Percentiles rank a stretch among this genome's conserved stretches.
These are phyloP conservation scores for Paecilomyces sp. DNA, from an alignment of 2,329 filamentous ascomycete genomes.

Conservation along the genomic window DNA sequence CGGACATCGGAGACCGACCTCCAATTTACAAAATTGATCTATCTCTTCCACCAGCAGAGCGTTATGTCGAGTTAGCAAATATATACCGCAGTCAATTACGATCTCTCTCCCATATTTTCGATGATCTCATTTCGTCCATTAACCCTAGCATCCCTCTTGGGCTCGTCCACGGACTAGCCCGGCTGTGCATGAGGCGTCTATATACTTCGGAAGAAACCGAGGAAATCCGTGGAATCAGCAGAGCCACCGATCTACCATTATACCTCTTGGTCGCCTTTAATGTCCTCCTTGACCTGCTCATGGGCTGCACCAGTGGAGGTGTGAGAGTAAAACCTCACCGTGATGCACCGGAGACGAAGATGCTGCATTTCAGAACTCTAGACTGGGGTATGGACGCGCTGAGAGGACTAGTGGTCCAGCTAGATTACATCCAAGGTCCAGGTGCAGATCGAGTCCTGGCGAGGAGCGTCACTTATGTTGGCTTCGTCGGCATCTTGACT, in stretches of 20 bases:
- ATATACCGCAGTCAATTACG: constrained; percentile 39
- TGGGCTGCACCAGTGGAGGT: constrained; percentile 59
- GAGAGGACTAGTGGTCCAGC: constrained; percentile 43
- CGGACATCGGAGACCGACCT: constrained; percentile 7
- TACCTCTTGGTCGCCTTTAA: constrained; percentile 58
- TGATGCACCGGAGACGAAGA: constrained; percentile 11
- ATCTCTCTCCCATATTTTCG: constrained; percentile 43
- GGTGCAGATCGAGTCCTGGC: constrained; percentile 33
- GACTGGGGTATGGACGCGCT: constrained; percentile 51
- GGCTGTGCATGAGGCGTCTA: constrained; percentile 44
- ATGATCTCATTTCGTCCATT: constrained; percentile 39
- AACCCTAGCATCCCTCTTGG: constrained; percentile 3
- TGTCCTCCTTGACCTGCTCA: constrained; percentile 54
- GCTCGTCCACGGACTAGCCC: constrained; percentile 32
- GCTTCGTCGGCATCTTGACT: constrained; percentile 45
- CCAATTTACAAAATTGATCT: constrained; percentile 48
- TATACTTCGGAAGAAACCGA: constrained; percentile 51
- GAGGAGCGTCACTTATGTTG: constrained; percentile 42
- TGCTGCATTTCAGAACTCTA: constrained; percentile 38
- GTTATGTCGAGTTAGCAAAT: constrained; percentile 44
- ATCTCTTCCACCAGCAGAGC: constrained; percentile 44
- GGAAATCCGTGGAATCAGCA: constrained; percentile 54
- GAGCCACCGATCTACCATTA: constrained; percentile 45
- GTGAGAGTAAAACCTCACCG: constrained; percentile 14
- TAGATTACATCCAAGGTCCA: constrained; percentile 40